Evolutionary conservation across 371 early-diverging fungal species (phyloP).

Genomic region (Mortierella sp.): DNA sequence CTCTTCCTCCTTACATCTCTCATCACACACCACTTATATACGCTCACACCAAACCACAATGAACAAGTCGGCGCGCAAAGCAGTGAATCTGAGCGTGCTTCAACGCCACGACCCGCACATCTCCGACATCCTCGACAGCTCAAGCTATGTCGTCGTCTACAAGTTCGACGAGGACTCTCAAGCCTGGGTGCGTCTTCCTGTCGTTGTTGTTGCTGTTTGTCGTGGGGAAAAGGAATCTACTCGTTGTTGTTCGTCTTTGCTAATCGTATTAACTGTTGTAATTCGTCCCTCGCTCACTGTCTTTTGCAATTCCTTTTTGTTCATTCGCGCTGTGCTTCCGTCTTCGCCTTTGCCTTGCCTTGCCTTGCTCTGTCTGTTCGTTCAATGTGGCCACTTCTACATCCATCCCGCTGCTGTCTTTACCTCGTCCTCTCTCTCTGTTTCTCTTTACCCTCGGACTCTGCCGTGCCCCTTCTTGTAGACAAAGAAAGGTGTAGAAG

Average conservation of each 20-base stretch:
- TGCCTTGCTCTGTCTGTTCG: neutral
- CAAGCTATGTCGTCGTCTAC: conserved; percentile 85
- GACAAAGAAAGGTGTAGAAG: conserved; percentile 73
- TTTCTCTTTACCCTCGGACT: neutral
- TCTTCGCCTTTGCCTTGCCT: neutral
- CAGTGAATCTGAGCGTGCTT: conserved; percentile 79
- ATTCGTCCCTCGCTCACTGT: neutral
- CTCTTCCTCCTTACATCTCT: too few relatives aligned
- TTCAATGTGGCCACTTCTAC: neutral
- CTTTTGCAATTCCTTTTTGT: neutral
- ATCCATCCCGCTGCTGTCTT: neutral
- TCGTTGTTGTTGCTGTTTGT: neutral
- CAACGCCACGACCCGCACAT: conserved; percentile 79
- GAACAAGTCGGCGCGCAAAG: conserved; percentile 72
- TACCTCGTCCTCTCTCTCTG: neutral
- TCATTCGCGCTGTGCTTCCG: neutral
- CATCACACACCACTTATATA: neutral
- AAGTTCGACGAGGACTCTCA: conserved; percentile 73
- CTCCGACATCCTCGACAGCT: conserved; percentile 75
- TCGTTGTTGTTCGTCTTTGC: neutral
- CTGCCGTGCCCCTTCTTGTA: conserved; percentile 25
- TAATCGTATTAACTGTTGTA: neutral
- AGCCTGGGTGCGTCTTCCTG: conserved; percentile 71
- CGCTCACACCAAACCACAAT: conserved; percentile 42
- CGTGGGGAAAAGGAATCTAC: neutral